Percentiles rank a stretch among this genome's conserved stretches.
Evolutionary conservation across 176 grass and related monocot species (phyloP).

Genomic region (Cenchrus purpureus): DNA sequence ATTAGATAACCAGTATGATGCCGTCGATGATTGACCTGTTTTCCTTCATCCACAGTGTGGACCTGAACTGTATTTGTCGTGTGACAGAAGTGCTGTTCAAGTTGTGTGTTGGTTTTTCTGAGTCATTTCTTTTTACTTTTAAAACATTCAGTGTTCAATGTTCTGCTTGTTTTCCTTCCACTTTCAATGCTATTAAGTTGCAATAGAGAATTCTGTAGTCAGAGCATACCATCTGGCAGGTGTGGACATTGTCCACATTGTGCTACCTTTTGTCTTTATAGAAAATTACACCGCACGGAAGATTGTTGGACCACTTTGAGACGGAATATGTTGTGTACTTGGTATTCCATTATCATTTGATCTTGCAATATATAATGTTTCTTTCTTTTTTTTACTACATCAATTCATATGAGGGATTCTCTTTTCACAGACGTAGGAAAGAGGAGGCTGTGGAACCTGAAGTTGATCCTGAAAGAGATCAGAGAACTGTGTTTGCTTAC

Average conservation of each 20-base stretch:
- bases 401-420: constrained; percentile 20
- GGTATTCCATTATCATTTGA: background rate
- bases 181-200: background rate
- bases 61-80: background rate
- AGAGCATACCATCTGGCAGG: background rate
- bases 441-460: constrained; percentile 77
- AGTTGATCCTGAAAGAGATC: constrained; percentile 98
- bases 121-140: background rate
- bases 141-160: background rate
- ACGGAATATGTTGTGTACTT: background rate
- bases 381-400: constrained; percentile 22
- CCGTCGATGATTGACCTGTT: background rate
- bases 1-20: background rate
- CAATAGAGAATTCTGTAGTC: background rate
- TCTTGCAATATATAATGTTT: background rate
- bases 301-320: constrained; percentile 6
- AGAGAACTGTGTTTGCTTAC: constrained; percentile 97
- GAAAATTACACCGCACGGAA: background rate
- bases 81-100: background rate
- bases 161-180: background rate
- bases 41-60: background rate
- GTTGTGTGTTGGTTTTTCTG: background rate
- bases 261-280: background rate
- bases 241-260: background rate
- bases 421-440: constrained; percentile 76